Base-by-base conservation (phyloP, 768 basidiomycete genomes). In the Rhizopogon vesiculosus region DNA sequence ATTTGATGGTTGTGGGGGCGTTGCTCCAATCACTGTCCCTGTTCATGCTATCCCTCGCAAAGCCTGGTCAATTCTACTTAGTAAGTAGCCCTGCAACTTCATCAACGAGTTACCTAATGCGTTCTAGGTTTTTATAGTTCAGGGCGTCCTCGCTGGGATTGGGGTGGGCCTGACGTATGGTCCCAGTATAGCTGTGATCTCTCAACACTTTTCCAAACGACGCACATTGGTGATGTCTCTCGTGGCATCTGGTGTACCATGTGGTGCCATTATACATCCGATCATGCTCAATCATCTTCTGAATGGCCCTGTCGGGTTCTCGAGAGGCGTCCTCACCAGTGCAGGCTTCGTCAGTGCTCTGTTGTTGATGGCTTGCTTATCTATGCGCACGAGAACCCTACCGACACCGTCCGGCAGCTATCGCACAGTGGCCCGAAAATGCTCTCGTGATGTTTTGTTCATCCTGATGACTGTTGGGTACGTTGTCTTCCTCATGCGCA, bases 251-350 rank as follows among this genome's bases (percentile, higher is more conserved):
- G 78, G 78, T 28, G 74, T 77, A 33, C 76, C 80, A 3, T 63
- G 83, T 3, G 85, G 86, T 7, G 83, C 80, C 8, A 67, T 82
- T 22, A 60, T 80, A n/a, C 78, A 85, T 54, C 82, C 84, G 1
- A 82, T 86, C 57, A 78, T 86, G 74, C 69, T 89, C 28, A 87
- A 88, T 64, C 67, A 74, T 18, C 57, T 52, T 33, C 56, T 51
- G 50, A 77, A 76, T 51, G 75, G 77, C 2, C 59, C 67, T 6
- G 64, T 77, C 4, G 82, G 86, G 7, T 77, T 82, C 61, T 67
- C 60, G n/a, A 68, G 57, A 42, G 73, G 75, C 19, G 72, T 74
- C 0, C 71, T 69, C 3, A 72, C 70, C 13, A 78, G 70, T 54
- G 79, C 74, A 4, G 63, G 64, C 19, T 63, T 82, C 16, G 65